Base-by-base conservation (phyloP, 2,329 filamentous ascomycete species). In the Microthyrium microscopicum region DNA sequence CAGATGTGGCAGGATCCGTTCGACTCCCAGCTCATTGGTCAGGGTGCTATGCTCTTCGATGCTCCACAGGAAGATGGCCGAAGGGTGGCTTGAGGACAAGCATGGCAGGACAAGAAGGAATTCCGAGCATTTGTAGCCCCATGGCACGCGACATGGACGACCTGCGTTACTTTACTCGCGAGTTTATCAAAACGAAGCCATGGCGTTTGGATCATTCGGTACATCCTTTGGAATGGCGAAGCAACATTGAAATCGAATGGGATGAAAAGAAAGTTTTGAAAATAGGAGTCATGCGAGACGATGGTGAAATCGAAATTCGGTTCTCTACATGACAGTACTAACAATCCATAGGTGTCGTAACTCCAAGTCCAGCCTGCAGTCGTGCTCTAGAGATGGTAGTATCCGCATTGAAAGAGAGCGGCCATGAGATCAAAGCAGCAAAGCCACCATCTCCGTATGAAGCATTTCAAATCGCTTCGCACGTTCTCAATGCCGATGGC, bases 31-130 rank as follows among this genome's bases (percentile, higher is more conserved):
- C 85, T 4, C 83, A 92, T 45, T 94, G 84, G 60, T 79, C 79
- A 2, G 85, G 85, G 6, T 82, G 87, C 50, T 94, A 92, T 54
- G 77, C 78, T 13, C 58, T 94, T 17, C 73, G 80, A 22, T 93
- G 85, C 56, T 85, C 80, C 3, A 91, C 81, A 2, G 85, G 87
- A 2, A 68, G 85, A 31, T 94, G 85, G 83, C 82, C 83, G 1
- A 92, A 91, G 53, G 66, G 71, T 26, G 83, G 83, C 7, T 74
- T 83, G 50, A 70, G 70, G 40, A 93, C 85, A 1, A 85, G 78
- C 45, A 93, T 93, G 83, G 73, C 80, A 0, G 87, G 87, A 0
- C 84, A 94, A 51, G 87, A 94, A 50, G 85, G 84, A 1, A 73
- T 94, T 20, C 74, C 82, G 1, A 81, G 77, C 41, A 83, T 93